phyloP scores from a whole-genome alignment of 805 yeast species.

The Scheffersomyces spartinae region DNA sequence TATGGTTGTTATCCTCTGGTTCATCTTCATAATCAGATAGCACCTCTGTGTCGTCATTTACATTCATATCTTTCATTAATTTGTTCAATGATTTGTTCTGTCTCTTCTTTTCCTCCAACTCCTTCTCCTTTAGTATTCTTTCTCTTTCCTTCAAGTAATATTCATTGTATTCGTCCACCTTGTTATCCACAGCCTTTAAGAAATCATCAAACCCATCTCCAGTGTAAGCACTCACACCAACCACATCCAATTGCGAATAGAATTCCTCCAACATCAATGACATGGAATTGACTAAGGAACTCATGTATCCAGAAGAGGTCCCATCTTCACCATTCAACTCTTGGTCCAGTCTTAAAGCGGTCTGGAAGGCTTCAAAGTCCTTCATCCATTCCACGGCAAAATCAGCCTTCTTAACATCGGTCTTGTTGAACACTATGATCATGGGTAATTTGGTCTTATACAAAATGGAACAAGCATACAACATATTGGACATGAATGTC shows the following conservation, averaged over 20 bases:
- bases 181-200: conserved; percentile 69
- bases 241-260: conserved; percentile 84
- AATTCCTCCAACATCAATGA: conserved; percentile 93
- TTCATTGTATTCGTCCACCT: conserved; percentile 77
- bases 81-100: conserved; percentile 61
- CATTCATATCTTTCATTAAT: conserved; percentile 80
- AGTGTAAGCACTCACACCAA: conserved; percentile 84
- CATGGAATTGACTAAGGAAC: conserved; percentile 88
- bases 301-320: conserved; percentile 80
- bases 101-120: conserved; percentile 58
- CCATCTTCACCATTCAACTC: conserved; percentile 52
- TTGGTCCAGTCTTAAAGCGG: conserved; percentile 56
- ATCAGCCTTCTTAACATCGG: conserved; percentile 74
- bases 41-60: conserved; percentile 37
- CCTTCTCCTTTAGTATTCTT: conserved; percentile 61
- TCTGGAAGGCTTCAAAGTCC: conserved; percentile 87
- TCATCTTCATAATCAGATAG: conserved; percentile 43
- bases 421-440: conserved; percentile 92
- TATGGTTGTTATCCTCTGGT: conserved; percentile 33
- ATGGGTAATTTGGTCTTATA: conserved; percentile 95
- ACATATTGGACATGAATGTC: conserved; percentile 96
- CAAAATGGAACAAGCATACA: conserved; percentile 92
- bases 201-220: conserved; percentile 94
- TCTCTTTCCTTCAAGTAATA: conserved; percentile 84
- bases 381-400: conserved; percentile 97